Evolutionary conservation across 495 filamentous ascomycete species (phyloP), one percentile per base, ranked within the genome.

Genomic region (Staphylotrichum tortipilum): DNA sequence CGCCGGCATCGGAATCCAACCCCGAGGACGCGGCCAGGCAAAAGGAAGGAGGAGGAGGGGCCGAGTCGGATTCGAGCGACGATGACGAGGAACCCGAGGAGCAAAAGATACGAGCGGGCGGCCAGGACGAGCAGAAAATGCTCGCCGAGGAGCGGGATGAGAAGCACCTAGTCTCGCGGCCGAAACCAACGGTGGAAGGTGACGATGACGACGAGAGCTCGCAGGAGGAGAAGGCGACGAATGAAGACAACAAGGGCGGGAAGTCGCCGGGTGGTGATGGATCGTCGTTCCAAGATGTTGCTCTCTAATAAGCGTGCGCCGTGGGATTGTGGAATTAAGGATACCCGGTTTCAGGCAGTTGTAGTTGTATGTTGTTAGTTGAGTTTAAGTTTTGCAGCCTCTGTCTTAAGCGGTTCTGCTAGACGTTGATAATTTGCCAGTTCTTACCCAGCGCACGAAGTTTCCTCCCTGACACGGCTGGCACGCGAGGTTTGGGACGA

Each of bases 121-220:
- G 52, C 47, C 56, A 70, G 8, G 73, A 76, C 2, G 79, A 82
- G 60, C 78, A 79, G 55, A 82, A 82, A 52, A 67, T 76, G 24
- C 62, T 75, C 33, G 60, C 75, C 5, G 74, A 78, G 24, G 77
- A 82, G 49, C 63, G 68, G 39, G 75, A 80, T 14, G 65, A 71
- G 26, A 70, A 75, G 45, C 73, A 69, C 24, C 64, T 78, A 10
- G 69, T 68, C 15, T 40, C 73, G 46, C 57, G 71, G 28, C 69
- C 65, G n/a, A 61, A 67, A 40, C 57, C 58, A 8, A 52, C 53
- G 3, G 58, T 60, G 63, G 57, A 59, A 19, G 56, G 49, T 15
- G 59, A 64, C 19, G 62, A 63, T 7, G 62, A 70, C 1, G 68
- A 61, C 6, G 61, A 67, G 12, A 64, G 66, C 18, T 61, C 60